Evolutionary conservation across 2,329 filamentous ascomycete genomes (phyloP).

Genomic region (Sarocladium strictum): DNA sequence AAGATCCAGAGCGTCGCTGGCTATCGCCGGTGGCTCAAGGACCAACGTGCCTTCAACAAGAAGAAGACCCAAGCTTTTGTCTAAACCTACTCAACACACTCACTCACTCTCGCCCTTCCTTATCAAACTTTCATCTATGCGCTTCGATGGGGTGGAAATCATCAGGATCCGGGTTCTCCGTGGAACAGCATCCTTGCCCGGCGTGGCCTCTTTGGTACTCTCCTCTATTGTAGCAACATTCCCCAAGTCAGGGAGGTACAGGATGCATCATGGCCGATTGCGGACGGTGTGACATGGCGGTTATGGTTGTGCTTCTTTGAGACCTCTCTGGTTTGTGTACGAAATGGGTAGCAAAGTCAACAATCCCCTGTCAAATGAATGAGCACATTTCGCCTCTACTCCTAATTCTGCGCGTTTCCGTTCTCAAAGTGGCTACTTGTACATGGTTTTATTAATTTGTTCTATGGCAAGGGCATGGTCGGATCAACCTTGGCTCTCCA

Average conservation of each 20-base stretch:
- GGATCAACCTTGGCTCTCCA: slow-evolving; percentile 66
- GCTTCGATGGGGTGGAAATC: background rate
- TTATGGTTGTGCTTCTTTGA: background rate
- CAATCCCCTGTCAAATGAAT: slow-evolving; percentile 18
- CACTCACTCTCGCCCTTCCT: background rate
- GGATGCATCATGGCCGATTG: background rate
- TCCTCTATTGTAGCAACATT: slow-evolving; percentile 7
- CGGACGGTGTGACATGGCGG: background rate
- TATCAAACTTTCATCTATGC: background rate
- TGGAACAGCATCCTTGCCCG: background rate
- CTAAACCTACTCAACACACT: background rate
- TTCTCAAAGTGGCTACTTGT: too few relatives aligned
- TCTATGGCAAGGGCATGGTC: slow-evolving; percentile 45
- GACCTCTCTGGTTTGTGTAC: slow-evolving; percentile 4
- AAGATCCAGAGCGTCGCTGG: slow-evolving; percentile 91
- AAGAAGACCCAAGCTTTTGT: slow-evolving; percentile 69
- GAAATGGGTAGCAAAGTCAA: slow-evolving; percentile 18
- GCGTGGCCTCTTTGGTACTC: background rate
- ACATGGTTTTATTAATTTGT: too few relatives aligned
- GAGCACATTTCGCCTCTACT: background rate
- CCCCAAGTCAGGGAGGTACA: slow-evolving; percentile 10
- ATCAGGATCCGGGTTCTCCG: background rate
- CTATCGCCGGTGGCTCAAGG: slow-evolving; percentile 94
- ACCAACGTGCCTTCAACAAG: slow-evolving; percentile 94
- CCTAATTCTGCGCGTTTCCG: too few relatives aligned